Percentiles rank a stretch among this genome's conserved stretches.
phyloP scores from a whole-genome alignment of 1,139 yeast genomes.

The Sugiyamaella novakii region DNA sequence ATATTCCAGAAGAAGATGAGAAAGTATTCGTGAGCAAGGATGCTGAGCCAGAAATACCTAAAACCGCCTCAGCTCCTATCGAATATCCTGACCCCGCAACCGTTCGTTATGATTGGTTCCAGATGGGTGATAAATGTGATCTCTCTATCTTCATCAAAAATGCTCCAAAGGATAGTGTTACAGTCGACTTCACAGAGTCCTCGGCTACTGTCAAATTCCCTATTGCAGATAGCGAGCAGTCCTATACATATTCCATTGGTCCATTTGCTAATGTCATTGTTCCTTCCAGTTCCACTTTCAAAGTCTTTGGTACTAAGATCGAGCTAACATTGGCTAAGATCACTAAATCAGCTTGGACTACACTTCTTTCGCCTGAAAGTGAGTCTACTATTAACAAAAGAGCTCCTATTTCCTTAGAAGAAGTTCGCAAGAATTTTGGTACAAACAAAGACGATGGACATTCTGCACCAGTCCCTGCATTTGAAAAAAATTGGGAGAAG shows the following conservation, averaged over 20 bases:
- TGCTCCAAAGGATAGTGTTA: constrained; percentile 51
- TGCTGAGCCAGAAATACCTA: constrained; percentile 1
- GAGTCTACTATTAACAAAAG: constrained; percentile 4
- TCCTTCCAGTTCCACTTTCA: constrained; percentile 49
- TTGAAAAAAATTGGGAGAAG: constrained; percentile 68
- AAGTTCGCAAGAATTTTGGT: constrained; percentile 5
- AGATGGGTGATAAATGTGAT: constrained; percentile 57
- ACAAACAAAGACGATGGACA: neutral
- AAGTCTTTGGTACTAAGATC: constrained; percentile 70
- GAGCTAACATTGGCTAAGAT: constrained; percentile 58
- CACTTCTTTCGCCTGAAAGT: constrained; percentile 13
- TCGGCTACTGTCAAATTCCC: constrained; percentile 23
- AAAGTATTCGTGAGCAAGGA: neutral
- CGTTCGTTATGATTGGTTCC: constrained; percentile 80
- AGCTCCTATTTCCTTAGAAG: constrained; percentile 8
- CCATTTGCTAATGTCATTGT: constrained; percentile 56
- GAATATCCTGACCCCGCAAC: constrained; percentile 37
- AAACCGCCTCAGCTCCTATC: neutral
- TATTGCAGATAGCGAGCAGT: neutral
- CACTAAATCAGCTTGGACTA: neutral
- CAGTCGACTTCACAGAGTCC: constrained; percentile 43
- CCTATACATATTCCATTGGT: constrained; percentile 49
- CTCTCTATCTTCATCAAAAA: constrained; percentile 74
- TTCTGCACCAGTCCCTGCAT: constrained; percentile 15
- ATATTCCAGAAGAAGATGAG: neutral